Evolutionary conservation across 2,329 filamentous ascomycete species (phyloP), one percentile per base, ranked within the genome.

Genomic region (Ambrosiella cleistominuta): DNA sequence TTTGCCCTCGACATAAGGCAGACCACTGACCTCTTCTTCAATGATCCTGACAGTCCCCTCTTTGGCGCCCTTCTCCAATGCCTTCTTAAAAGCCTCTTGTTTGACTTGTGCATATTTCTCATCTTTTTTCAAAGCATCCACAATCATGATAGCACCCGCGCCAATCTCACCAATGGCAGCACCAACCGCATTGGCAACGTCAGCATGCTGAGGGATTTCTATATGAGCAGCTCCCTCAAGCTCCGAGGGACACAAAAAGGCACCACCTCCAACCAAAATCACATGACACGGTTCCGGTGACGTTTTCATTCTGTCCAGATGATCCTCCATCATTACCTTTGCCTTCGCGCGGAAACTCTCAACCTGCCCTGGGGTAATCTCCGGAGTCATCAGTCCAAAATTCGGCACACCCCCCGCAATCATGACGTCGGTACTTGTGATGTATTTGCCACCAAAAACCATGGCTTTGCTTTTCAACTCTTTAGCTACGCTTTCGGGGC

Each of bases 401-500:
- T 64, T 54, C 0, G 63, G 64, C 15, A 65, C 66, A 8, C 61
- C 61, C 9, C 54, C 45, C 0, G 62, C 61, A 17, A 64, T 62
- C 17, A 63, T 63, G 5, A 67, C 57, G 15, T 65, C 65, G 1
- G 65, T 66, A 8, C 64, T 63, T 1, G 65, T 66, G 1, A 62
- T 42, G 1, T 57, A 58, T 8, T 57, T 50, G 13, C 65, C 65
- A 3, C 64, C 64, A 49, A 65, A 66, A 56, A 60, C 61, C 5
- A 63, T 52, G 1, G 64, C 63, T 54, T 62, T 59, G 3, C 58
- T 52, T 5, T 59, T 57, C 9, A 66, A 62, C 0, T 61, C 60
- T 42, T 66, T 63, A 27, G 65, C 66, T 1, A 66, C 64, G 17
- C 63, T 65, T 5, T 66, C 63, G 0, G 65, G 65, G 0, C 66